These are phyloP conservation scores for Mycena epipterygia DNA, from an alignment of 768 basidiomycete species.

Conservation along the genomic window DNA sequence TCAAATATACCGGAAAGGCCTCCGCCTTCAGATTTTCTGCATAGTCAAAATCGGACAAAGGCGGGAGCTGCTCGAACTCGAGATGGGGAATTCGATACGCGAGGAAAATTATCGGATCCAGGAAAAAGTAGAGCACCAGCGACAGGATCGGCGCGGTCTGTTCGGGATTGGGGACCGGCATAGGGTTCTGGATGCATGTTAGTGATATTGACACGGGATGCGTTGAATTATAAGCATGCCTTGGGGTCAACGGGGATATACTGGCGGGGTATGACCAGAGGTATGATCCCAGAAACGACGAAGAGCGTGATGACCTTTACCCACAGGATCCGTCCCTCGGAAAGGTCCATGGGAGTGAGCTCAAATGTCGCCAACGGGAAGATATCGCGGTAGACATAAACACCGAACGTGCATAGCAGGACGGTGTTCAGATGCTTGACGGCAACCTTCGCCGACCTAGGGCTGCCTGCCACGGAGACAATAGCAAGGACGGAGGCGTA, in stretches of 20 bases:
- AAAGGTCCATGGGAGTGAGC: conserved; percentile 58
- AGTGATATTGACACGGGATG: neutral
- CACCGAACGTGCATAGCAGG: conserved; percentile 48
- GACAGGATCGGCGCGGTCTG: conserved; percentile 65
- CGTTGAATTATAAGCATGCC: conserved; percentile 44
- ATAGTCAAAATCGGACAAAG: conserved; percentile 71
- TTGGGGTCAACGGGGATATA: conserved; percentile 68
- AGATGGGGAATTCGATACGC: conserved; percentile 61
- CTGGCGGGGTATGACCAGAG: conserved; percentile 64
- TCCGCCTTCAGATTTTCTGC: conserved; percentile 40
- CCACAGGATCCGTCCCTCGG: conserved; percentile 65
- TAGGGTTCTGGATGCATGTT: conserved; percentile 47
- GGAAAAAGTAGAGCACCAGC: conserved; percentile 60
- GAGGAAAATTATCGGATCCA: conserved; percentile 64
- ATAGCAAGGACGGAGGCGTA: conserved; percentile 30
- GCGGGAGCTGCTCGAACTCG: conserved; percentile 67
- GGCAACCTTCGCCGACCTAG: conserved; percentile 18
- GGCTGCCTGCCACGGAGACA: conserved; percentile 7
- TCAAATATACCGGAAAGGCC: conserved; percentile 47
- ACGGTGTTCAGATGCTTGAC: conserved; percentile 45
- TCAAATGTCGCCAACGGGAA: conserved; percentile 70
- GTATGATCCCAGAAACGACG: conserved; percentile 60
- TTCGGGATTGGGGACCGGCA: conserved; percentile 54
- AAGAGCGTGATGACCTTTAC: conserved; percentile 59
- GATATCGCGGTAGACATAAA: conserved; percentile 70